A percentile compares a stretch with the other conserved stretches of the same genome.
Conservation (phyloP, 805 yeast genomes). For the Wickerhamiella hasegawae region DNA sequence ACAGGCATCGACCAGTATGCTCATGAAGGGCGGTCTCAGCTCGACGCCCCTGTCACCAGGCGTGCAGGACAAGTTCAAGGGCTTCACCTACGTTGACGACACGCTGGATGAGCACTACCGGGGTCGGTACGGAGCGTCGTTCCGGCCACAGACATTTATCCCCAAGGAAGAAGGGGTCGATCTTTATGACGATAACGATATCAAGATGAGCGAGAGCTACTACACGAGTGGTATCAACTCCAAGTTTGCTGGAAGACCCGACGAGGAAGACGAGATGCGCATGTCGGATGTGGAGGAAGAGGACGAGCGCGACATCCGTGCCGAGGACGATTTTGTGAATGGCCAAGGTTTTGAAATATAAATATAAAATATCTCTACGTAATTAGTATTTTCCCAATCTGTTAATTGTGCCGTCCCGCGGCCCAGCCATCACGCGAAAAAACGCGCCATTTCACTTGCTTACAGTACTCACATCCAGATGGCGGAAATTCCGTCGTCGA, state of each 20-base stretch:
- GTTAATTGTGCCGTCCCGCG: too few species aligned
- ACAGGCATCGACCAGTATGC: constrained; percentile 63
- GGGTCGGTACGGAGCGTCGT: constrained; percentile 5
- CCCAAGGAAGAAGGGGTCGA: constrained; percentile 21
- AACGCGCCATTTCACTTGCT: too few species aligned
- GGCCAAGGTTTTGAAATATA: constrained; percentile 70
- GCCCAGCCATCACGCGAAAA: too few species aligned
- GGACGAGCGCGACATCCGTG: constrained; percentile 19
- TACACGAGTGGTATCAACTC: constrained; percentile 19
- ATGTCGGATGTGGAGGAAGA: constrained; percentile 14
- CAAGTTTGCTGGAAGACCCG: constrained; percentile 12
- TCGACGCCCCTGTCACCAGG: constrained; percentile 81
- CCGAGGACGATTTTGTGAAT: constrained; percentile 53
- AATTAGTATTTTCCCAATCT: too few species aligned
- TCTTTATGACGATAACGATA: constrained; percentile 23
- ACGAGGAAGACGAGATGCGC: constrained; percentile 14
- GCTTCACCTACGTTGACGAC: constrained; percentile 92
- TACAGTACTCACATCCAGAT: too few species aligned
- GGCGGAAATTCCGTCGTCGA: constrained; percentile 16
- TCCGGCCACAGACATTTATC: constrained; percentile 11
- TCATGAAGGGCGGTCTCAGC: constrained; percentile 39
- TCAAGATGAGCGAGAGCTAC: constrained; percentile 19
- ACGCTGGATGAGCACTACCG: constrained; percentile 73
- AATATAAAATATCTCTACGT: too few species aligned
- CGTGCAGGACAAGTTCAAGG: constrained; percentile 89